Conservation (phyloP, 2,329 filamentous ascomycete species). For the Hypoxylon rubiginosum region DNA sequence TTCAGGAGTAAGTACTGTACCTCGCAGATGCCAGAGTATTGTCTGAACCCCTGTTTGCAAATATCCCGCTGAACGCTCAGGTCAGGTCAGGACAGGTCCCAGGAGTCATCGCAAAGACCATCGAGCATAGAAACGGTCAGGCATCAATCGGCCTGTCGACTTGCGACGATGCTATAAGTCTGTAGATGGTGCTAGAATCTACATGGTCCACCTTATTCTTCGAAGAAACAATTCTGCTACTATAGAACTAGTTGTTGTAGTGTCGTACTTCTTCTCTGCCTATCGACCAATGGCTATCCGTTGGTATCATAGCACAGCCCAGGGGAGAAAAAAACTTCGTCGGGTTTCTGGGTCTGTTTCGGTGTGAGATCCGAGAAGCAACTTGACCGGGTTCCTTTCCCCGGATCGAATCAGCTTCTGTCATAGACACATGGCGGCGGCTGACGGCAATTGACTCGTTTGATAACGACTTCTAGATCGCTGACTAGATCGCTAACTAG, state of each 20-base stretch:
- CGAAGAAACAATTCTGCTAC: conserved; percentile 19
- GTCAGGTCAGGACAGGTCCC: conserved; percentile 27
- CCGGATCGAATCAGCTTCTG: conserved; percentile 40
- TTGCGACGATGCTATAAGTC: conserved; percentile 11
- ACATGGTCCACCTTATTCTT: conserved; percentile 23
- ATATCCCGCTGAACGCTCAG: conserved; percentile 20
- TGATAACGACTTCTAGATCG: conserved; percentile 25
- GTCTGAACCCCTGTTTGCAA: conserved; percentile 20
- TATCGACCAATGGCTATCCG: conserved; percentile 31
- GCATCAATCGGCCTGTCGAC: conserved; percentile 32
- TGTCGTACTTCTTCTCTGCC: conserved; percentile 24
- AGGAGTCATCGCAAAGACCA: conserved; percentile 11
- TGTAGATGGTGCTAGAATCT: background rate
- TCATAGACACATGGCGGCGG: conserved; percentile 23
- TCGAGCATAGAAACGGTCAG: conserved; percentile 18
- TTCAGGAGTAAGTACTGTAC: conserved; percentile 17
- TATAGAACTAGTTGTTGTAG: conserved; percentile 26
- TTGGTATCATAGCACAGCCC: conserved; percentile 20
- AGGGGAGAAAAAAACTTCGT: conserved; percentile 28
- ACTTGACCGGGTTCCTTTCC: conserved; percentile 30
- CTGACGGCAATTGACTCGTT: conserved; percentile 30
- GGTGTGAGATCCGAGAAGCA: conserved; percentile 41
- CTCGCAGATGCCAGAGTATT: conserved; percentile 10
- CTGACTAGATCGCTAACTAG: no score
- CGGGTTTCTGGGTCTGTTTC: conserved; percentile 42